Conservation (phyloP, 345 rosid genomes). For the Toxicodendron radicans region DNA sequence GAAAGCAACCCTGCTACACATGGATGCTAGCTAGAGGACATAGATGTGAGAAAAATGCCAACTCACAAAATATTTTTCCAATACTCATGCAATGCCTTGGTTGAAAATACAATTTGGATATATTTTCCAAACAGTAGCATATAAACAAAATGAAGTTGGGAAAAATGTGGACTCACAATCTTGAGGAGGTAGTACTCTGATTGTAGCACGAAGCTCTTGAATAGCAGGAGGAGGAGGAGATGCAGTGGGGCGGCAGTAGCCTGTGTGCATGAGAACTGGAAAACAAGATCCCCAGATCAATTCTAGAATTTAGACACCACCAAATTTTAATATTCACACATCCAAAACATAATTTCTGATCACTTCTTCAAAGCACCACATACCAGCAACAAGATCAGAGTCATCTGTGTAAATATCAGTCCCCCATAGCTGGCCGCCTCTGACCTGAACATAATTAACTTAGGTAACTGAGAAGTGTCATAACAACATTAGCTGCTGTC, state of each 20-base stretch:
- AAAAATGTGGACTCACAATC: conserved; percentile 61
- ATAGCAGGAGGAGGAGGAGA: conserved; percentile 96
- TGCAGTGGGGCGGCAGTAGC: conserved; percentile 96
- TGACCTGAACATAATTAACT: conserved; percentile 58
- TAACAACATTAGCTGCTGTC: not conserved
- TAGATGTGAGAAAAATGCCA: not conserved
- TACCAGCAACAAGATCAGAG: conserved; percentile 99
- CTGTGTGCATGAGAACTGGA: conserved; percentile 99
- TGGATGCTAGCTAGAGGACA: not conserved
- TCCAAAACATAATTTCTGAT: not conserved
- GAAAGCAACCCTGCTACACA: not conserved
- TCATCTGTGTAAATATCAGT: conserved; percentile 96
- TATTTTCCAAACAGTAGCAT: not conserved
- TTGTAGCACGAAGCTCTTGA: conserved; percentile 86
- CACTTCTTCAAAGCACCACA: conserved; percentile 14
- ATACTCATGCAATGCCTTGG: not conserved
- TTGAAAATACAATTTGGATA: not conserved
- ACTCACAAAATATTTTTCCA: not conserved
- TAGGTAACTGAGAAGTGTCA: conserved; percentile 12
- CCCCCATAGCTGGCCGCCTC: conserved; percentile 99
- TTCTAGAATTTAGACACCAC: conserved; percentile 1
- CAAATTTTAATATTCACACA: conserved; percentile 4
- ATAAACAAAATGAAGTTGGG: not conserved
- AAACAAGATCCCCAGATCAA: conserved; percentile 30
- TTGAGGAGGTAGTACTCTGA: conserved; percentile 84